Evolutionary conservation across 176 grass and related monocot species (phyloP), one percentile per base, ranked within the genome.

Genomic region (Triticum turgidum): DNA sequence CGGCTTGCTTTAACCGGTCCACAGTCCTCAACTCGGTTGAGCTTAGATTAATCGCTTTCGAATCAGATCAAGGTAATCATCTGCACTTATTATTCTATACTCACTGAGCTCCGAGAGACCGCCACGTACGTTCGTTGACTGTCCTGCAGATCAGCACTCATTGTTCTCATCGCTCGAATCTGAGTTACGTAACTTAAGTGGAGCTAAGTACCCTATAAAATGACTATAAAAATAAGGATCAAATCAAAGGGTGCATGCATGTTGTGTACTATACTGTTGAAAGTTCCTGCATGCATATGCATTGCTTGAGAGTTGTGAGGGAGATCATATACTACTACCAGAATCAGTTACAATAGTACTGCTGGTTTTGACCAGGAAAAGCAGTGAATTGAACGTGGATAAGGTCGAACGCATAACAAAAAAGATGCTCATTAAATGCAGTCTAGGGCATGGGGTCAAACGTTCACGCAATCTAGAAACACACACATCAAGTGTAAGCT

Each of bases 1-100:
- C 39, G 37, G 49, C 37, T 51, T 33, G 35, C 22, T 74, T 65
- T 65, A 56, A 65, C 41, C 24, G 22, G 56, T n/a, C 59, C 77
- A 75, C 74, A 56, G 69, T 65, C 78, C 76, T 41, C 30, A 32
- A n/a, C 14, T 15, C 58, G 24, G 17, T 51, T 18, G 6, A 52
- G 79, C 42, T 15, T 80, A 42, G 37, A 58, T 73, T 66, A 76
- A 10, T 82, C 64, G 47, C 9, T 62, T 64, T 7, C 29, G 38
- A n/a, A 83, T 67, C 61, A 77, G 70, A 22, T 68, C 86, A 22
- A 17, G n/a, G 41, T 18, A 76, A 82, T 52, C 71, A 27, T 15
- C 24, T 9, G 45, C 22, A 17, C 49, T 45, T 20, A 71, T 73
- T 56, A 54, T 39, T 78, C 13, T 73, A 24, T 1, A 32, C 14